These are phyloP conservation scores for Raffaelea deltoideospora DNA, from an alignment of 2,329 filamentous ascomycete species.

Conservation along the genomic window DNA sequence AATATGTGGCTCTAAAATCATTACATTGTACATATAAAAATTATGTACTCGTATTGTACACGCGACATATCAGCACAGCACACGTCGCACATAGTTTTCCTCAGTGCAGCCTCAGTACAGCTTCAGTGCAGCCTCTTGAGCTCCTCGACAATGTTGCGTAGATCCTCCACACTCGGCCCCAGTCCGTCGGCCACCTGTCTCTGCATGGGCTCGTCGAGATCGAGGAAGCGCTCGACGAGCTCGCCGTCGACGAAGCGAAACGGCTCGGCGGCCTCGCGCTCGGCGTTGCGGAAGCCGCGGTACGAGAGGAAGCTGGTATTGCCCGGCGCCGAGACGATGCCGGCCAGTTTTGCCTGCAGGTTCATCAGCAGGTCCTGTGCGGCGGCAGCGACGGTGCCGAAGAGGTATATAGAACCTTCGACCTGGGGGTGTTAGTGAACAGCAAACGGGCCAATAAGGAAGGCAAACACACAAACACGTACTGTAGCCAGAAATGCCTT, in stretches of 20 bases:
- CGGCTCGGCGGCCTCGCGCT: conserved; percentile 57
- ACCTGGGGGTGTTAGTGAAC: conserved; percentile 33
- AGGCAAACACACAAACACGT: conserved; percentile 20
- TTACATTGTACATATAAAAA: too few relatives aligned
- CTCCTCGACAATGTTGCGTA: conserved; percentile 47
- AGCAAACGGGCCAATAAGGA: neutral
- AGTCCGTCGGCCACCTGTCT: conserved; percentile 36
- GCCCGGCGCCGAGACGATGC: conserved; percentile 52
- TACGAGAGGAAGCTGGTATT: conserved; percentile 63
- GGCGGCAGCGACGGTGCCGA: conserved; percentile 57
- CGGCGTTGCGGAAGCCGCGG: conserved; percentile 65
- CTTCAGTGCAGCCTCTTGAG: conserved; percentile 44
- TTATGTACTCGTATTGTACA: too few relatives aligned
- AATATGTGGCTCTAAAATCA: too few relatives aligned
- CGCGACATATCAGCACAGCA: neutral
- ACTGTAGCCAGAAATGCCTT: conserved; percentile 82
- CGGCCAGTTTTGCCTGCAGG: conserved; percentile 59
- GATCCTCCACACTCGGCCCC: conserved; percentile 46
- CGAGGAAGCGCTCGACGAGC: conserved; percentile 71
- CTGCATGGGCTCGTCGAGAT: conserved; percentile 46
- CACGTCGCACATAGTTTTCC: too few relatives aligned
- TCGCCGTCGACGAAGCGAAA: conserved; percentile 87
- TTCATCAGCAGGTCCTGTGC: conserved; percentile 70
- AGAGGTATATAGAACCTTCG: conserved; percentile 84
- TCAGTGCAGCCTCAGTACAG: too few relatives aligned